Evolutionary conservation across 441 rosid genomes (phyloP).

Genomic region (Eutrema salsugineum): DNA sequence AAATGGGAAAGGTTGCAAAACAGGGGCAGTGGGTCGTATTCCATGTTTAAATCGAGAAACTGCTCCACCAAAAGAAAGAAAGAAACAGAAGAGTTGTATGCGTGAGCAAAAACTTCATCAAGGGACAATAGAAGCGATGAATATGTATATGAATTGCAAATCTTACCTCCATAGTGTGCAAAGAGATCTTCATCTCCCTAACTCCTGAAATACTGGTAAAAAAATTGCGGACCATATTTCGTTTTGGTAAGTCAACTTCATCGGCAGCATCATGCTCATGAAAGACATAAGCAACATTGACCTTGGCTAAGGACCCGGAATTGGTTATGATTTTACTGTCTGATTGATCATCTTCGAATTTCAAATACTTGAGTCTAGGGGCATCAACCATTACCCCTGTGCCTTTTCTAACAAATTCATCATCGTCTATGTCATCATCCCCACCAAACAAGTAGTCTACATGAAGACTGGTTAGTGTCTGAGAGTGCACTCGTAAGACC

Average conservation of each 20-base stretch:
- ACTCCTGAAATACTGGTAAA: constrained; percentile 2
- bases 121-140: background rate
- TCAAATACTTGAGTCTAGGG: background rate
- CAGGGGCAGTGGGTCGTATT: background rate
- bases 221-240: background rate
- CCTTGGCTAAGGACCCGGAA: background rate
- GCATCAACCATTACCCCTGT: background rate
- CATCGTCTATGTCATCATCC: background rate
- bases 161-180: background rate
- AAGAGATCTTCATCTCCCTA: background rate
- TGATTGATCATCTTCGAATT: background rate
- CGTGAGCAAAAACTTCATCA: background rate
- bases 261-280: background rate
- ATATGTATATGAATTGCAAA: background rate
- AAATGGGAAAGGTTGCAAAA: background rate
- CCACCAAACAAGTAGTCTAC: background rate
- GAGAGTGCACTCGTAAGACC: background rate
- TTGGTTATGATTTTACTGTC: background rate
- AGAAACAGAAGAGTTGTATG: background rate
- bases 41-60: background rate
- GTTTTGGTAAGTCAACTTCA: background rate
- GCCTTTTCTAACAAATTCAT: background rate
- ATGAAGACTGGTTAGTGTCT: background rate
- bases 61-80: background rate
- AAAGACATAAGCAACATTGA: background rate